Evolutionary conservation across 192 early-diverging fungal species (phyloP), one percentile per base, ranked within the genome.

Genomic region (Rhizophagus clarus): DNA sequence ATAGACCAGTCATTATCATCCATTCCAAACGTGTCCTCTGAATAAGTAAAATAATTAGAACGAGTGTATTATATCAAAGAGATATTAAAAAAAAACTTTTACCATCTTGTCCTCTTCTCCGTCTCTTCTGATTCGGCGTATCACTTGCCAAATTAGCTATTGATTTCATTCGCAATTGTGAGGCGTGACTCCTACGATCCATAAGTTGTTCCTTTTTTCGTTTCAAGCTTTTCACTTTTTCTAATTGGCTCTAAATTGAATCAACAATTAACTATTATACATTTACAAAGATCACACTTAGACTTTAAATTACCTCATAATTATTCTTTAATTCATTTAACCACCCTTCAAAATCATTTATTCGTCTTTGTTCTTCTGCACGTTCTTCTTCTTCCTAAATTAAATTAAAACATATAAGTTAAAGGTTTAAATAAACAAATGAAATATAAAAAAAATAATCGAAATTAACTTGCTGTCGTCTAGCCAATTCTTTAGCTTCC

Each of bases 1-100:
- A 98, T 89, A 82, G 91, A 90, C 96, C 96, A 98, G 84, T 97
- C 96, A 11, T 91, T 93, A 81, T 96, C 96, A 76, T 97, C 94
- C 7, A 92, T 92, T n/a, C 96, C 96, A 88, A 98, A 98, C 4
- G 92, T 94, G 75, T 98, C 96, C 83, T 96, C 96, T 91, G 81
- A 47, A 64, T 70, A 34, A 64, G 32, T 32, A 29, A 67, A 40
- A 66, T 8, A 2, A 34, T 42, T 26, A 37, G 4, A 40, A 14
- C 45, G 17, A 45, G 20, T 15, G 32, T 11, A n/a, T 20, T 32
- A 47, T 47, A 60, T 34, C 14, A 42, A 32, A 61, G 14, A 40
- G 31, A 61, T 12, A 15, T 40, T n/a, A 24, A 28, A 10, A 69
- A 70, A 15, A 22, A 28, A 24, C 15, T 1, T 29, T 62, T 68